Evolutionary conservation across 2,329 filamentous ascomycete genomes (phyloP), one percentile per base, ranked within the genome.

Genomic region (Ophiostoma angusticollis): DNA sequence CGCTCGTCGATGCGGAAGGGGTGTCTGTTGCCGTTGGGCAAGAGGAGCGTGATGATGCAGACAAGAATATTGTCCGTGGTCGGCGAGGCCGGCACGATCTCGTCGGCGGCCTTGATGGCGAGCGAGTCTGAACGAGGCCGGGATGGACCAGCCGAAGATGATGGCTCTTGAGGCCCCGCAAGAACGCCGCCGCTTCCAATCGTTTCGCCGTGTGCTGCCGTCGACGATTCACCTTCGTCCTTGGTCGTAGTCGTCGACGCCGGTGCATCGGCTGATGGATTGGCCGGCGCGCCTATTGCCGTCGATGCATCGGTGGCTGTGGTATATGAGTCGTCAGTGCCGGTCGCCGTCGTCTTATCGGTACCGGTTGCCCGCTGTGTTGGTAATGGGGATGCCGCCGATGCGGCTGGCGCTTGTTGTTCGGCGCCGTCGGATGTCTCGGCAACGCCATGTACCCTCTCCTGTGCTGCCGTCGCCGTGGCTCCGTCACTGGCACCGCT

Each of bases 1-100:
- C 77, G 84, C 52, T 84, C 80, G 58, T 93, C 84, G 48, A 96
- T 81, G 55, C 80, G 85, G 61, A 93, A 94, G 0, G 86, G 85
- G 59, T 95, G 86, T 45, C 86, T 72, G 27, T 82, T 80, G 31
- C 87, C 87, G 1, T 66, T 85, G 0, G 80, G 84, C 41, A 94
- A 70, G 27, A 95, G 71, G 27, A 96, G 67, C 37, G 84, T 93
- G 49, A 96, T 93, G 46, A 73, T 72, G 54, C 84, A 76, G 6
- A 70, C 64, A 7, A 64, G 61, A 1, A 54, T 53, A 11, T 55
- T 50, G 31, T 60, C 58, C 14, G 34, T 16, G 8, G n/a, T 27
- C 5, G 35, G 14, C 6, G 40, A 8, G 17, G 12, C 8, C 17
- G 27, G 18, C 25, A 31, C 18, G 13, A 28, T 24, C 5, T 39